These are phyloP conservation scores for Globisporangium paddicum DNA, from an alignment of 352 stramenopile species.

Conservation along the genomic window DNA sequence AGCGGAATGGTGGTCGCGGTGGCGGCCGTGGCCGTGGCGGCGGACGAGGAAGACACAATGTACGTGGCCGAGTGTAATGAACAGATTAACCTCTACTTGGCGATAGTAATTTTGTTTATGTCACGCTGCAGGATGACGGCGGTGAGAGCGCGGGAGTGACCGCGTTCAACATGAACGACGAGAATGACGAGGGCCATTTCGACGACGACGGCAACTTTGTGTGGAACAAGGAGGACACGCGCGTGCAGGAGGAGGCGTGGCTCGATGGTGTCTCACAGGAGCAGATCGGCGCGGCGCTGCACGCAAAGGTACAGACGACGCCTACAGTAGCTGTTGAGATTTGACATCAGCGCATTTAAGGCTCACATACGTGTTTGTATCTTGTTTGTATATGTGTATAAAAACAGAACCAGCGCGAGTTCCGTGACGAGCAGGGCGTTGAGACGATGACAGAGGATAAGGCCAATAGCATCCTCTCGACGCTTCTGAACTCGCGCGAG, in stretches of 20 bases:
- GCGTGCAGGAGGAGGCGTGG: slow-evolving; percentile 81
- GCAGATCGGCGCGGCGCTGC: slow-evolving; percentile 57
- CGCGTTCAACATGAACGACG: slow-evolving; percentile 81
- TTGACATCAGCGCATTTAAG: no score
- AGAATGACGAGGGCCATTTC: slow-evolving; percentile 84
- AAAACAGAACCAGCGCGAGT: slow-evolving; percentile 39
- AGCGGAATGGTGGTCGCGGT: slow-evolving; percentile 3
- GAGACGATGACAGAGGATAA: slow-evolving; percentile 56
- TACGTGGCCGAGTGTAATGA: background rate
- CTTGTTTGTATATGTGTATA: background rate
- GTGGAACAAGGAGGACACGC: slow-evolving; percentile 72
- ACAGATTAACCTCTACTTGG: background rate
- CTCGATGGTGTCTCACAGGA: slow-evolving; percentile 69
- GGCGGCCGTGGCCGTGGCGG: slow-evolving; percentile 6
- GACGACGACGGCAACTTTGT: slow-evolving; percentile 77
- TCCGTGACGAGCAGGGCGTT: slow-evolving; percentile 43
- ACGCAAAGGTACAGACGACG: slow-evolving; percentile 39
- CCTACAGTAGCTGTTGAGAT: no score
- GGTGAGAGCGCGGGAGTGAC: slow-evolving; percentile 48
- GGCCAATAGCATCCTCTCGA: slow-evolving; percentile 49
- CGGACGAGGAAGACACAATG: background rate
- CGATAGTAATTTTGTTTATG: no score
- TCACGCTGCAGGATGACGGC: slow-evolving; percentile 4
- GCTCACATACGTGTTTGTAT: background rate
- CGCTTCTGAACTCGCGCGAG: slow-evolving; percentile 62